Evolutionary conservation across 1,284 basidiomycete genomes (phyloP).

Genomic region (Apiotrichum mycotoxinovorans): DNA sequence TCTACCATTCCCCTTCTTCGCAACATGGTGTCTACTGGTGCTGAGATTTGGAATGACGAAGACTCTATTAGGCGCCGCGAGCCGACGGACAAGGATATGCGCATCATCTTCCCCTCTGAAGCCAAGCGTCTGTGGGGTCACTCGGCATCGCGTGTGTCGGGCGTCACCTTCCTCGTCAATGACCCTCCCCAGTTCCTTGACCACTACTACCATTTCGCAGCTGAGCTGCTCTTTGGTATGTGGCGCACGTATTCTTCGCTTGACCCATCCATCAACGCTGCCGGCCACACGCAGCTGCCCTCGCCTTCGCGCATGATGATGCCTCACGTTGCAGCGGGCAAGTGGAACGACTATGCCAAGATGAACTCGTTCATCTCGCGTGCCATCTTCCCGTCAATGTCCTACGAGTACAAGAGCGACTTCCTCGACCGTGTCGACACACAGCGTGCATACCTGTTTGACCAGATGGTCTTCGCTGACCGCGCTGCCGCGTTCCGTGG

Average conservation of each 20-base stretch:
- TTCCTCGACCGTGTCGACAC: conserved; percentile 61
- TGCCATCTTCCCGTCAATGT: conserved; percentile 67
- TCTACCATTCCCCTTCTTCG: conserved; percentile 47
- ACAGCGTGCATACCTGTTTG: conserved; percentile 68
- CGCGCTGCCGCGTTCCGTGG: conserved; percentile 74
- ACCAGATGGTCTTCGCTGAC: conserved; percentile 76
- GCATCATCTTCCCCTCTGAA: conserved; percentile 64
- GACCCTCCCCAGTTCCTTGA: conserved; percentile 76
- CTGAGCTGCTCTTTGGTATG: conserved; percentile 81
- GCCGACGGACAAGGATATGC: conserved; percentile 73
- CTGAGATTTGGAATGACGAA: conserved; percentile 51
- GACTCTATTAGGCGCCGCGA: conserved; percentile 48
- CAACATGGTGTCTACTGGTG: conserved; percentile 51
- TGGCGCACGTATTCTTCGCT: conserved; percentile 82
- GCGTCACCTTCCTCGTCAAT: conserved; percentile 59
- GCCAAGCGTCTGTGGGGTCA: conserved; percentile 66
- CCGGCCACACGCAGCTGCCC: conserved; percentile 63
- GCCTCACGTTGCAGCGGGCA: conserved; percentile 63
- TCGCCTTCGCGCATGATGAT: conserved; percentile 70
- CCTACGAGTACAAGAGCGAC: conserved; percentile 58
- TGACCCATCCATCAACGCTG: conserved; percentile 62
- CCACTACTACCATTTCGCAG: conserved; percentile 61
- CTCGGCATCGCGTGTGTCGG: conserved; percentile 44
- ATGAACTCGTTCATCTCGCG: conserved; percentile 66
- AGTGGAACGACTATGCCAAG: conserved; percentile 80